Percentiles rank a stretch among this genome's conserved stretches.
Evolutionary conservation across 2,329 filamentous ascomycete genomes (phyloP).

Genomic region (Xylaria multiplex): DNA sequence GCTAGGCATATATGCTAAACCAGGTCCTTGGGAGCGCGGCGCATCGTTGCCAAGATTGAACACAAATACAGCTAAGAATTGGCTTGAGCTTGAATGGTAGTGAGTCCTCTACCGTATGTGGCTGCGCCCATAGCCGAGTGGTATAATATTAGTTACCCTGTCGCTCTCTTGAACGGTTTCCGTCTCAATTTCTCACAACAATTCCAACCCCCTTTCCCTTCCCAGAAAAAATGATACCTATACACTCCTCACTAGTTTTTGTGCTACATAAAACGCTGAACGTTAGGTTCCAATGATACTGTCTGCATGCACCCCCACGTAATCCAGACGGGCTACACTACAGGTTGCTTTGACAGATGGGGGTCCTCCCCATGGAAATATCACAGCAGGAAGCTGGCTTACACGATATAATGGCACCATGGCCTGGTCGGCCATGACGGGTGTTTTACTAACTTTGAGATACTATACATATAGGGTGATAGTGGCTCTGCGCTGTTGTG

Average conservation of each 20-base stretch:
- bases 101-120: neutral
- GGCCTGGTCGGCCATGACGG: neutral
- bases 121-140: neutral
- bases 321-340: constrained; percentile 1
- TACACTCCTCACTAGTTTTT: neutral
- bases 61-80: neutral
- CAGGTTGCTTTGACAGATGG: constrained; percentile 12
- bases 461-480: neutral
- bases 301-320: constrained; percentile 11
- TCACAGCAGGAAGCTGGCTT: constrained; percentile 21
- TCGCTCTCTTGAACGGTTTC: neutral
- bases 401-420: constrained; percentile 17
- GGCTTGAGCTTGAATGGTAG: neutral
- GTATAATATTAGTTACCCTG: neutral
- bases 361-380: constrained; percentile 16
- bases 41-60: constrained; percentile 1
- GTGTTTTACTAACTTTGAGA: neutral
- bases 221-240: neutral
- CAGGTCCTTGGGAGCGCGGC: neutral
- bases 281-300: neutral
- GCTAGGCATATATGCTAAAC: neutral
- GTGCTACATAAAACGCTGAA: neutral
- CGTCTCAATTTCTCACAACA: neutral
- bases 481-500: constrained; percentile 15
- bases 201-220: neutral